These are phyloP conservation scores for Wallacemonas sp. DNA, from an alignment of 208 protist species.

Conservation along the genomic window DNA sequence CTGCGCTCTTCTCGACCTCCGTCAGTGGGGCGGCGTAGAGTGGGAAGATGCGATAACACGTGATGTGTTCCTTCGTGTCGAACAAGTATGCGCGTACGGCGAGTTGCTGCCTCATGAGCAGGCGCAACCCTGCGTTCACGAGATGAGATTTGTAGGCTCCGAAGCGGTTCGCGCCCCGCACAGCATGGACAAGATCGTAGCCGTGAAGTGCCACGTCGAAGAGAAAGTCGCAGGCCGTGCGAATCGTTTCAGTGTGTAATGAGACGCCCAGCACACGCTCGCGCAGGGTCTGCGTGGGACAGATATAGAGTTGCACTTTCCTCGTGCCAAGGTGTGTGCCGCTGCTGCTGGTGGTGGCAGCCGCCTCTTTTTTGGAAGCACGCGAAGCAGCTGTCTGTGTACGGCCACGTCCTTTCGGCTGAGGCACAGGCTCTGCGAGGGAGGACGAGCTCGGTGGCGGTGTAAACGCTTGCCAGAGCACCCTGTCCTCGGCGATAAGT, in stretches of 20 bases:
- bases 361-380: too few relatives aligned
- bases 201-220: conserved; percentile 46
- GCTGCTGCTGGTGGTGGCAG: background rate
- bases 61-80: conserved; percentile 16
- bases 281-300: conserved; percentile 16
- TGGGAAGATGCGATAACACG: conserved; percentile 43
- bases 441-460: too few relatives aligned
- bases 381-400: too few relatives aligned
- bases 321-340: background rate
- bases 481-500: background rate
- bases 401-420: too few relatives aligned
- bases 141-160: conserved; percentile 33
- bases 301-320: background rate
- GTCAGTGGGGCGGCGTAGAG: conserved; percentile 41
- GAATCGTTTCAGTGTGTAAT: conserved; percentile 23
- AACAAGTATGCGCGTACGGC: conserved; percentile 30
- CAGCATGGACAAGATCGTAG: conserved; percentile 18
- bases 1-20: conserved; percentile 30
- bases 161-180: conserved; percentile 8
- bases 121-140: conserved; percentile 19
- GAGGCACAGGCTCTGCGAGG: too few relatives aligned
- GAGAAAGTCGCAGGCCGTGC: conserved; percentile 38
- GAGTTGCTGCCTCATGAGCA: conserved; percentile 27
- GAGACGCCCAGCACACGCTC: conserved; percentile 26
- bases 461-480: conserved; percentile 14